Percentiles rank a stretch among this genome's conserved stretches.
phyloP scores from a whole-genome alignment of 306 rosid genomes.

The Vigna nakashimae region DNA sequence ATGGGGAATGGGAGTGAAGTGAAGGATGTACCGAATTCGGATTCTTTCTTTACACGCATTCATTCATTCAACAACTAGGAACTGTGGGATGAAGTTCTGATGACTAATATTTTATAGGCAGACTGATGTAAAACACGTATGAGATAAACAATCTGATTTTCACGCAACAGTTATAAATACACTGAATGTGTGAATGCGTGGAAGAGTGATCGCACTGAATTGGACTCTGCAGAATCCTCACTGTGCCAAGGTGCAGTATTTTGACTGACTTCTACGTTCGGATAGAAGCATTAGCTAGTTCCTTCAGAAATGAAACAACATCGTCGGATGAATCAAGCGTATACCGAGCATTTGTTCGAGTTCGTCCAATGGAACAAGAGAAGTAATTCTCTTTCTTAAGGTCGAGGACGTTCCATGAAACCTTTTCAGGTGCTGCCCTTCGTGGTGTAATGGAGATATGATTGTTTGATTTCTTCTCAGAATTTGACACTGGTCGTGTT shows the following conservation, averaged over 20 bases:
- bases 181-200: not conserved
- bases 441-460: constrained; percentile 49
- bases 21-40: constrained; percentile 3
- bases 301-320: constrained; percentile 67
- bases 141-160: not conserved
- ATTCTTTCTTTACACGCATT: not conserved
- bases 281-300: constrained; percentile 55
- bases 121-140: not conserved
- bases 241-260: not conserved
- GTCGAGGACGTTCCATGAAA: constrained; percentile 84
- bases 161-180: not conserved
- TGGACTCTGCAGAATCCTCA: not conserved
- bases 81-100: not conserved
- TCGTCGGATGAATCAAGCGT: constrained; percentile 67
- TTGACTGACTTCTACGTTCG: not conserved
- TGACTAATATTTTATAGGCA: not conserved
- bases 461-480: constrained; percentile 60
- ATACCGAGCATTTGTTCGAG: constrained; percentile 72
- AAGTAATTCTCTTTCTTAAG: constrained; percentile 84
- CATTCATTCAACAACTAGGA: not conserved
- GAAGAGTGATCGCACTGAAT: not conserved
- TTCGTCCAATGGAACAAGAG: constrained; percentile 82
- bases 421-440: constrained; percentile 62
- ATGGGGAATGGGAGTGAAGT: not conserved
- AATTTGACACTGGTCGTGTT: constrained; percentile 46